These are phyloP conservation scores for Corynascus novoguineensis DNA, from an alignment of 495 filamentous ascomycete genomes.

Conservation along the genomic window DNA sequence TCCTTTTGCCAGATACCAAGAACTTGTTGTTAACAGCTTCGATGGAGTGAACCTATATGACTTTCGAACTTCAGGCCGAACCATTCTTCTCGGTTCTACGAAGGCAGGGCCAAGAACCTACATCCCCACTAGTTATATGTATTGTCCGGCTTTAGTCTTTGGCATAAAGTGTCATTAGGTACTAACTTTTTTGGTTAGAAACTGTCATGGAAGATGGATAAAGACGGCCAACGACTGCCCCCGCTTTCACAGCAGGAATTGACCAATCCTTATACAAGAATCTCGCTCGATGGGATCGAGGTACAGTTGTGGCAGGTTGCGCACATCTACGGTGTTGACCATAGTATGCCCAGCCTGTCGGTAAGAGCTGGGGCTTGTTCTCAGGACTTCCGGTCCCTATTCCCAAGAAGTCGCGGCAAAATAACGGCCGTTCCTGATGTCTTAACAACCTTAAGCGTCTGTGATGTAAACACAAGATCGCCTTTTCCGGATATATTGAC, in stretches of 20 bases:
- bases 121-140: not conserved
- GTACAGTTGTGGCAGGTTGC: constrained; percentile 18
- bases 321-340: constrained; percentile 6
- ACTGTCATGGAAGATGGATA: constrained; percentile 1
- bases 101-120: not conserved
- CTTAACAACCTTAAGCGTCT: not conserved
- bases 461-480: no score
- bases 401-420: not conserved
- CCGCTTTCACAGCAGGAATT: constrained; percentile 5
- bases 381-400: not conserved
- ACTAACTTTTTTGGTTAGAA: not conserved
- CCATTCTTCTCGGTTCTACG: not conserved
- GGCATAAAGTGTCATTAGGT: no score
- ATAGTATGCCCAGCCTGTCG: not conserved
- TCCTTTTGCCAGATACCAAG: no score
- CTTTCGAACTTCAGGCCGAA: no score
- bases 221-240: not conserved
- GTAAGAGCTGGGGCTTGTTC: not conserved
- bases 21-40: no score
- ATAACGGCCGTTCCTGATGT: not conserved
- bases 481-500: not conserved
- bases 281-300: constrained; percentile 1
- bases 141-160: no score
- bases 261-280: not conserved
- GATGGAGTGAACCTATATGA: no score